Evolutionary conservation across 768 basidiomycete genomes (phyloP).

Genomic region (Russula earlei): DNA sequence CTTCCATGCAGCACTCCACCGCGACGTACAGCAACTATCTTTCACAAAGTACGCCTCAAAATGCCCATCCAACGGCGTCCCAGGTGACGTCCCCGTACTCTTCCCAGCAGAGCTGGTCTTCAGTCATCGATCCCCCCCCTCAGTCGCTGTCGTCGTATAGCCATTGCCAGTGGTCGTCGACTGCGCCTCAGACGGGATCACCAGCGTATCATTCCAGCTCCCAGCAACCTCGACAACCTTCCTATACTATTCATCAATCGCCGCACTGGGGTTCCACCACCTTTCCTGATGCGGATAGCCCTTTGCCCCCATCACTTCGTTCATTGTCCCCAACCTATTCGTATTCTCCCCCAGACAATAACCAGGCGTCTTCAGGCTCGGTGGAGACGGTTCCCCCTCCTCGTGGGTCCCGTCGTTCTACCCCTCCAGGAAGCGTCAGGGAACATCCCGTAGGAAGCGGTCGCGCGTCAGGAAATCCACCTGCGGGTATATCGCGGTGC

Average conservation of each 20-base stretch:
- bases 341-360: conserved; percentile 18
- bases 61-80: conserved; percentile 9
- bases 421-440: conserved; percentile 39
- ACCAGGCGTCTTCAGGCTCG: conserved; percentile 24
- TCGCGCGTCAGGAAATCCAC: conserved; percentile 52
- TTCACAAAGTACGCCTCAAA: conserved; percentile 4
- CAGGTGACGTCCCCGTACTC: conserved; percentile 14
- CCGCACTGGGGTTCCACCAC: conserved; percentile 35
- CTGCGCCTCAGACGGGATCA: conserved; percentile 9
- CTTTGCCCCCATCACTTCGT: conserved; percentile 20
- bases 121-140: conserved; percentile 25
- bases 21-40: conserved; percentile 19
- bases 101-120: conserved; percentile 16
- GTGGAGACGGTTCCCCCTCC: conserved; percentile 44
- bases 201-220: conserved; percentile 21
- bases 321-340: conserved; percentile 22
- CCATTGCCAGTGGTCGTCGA: conserved; percentile 16
- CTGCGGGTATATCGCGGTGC: conserved; percentile 63
- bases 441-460: conserved; percentile 38
- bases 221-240: conserved; percentile 26
- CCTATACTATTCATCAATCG: conserved; percentile 21
- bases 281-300: conserved; percentile 27
- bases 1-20: conserved; percentile 21
- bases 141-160: conserved; percentile 31
- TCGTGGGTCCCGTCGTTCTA: conserved; percentile 37